Evolutionary conservation across 495 filamentous ascomycete genomes (phyloP).

Genomic region (Xylaria telfairii): DNA sequence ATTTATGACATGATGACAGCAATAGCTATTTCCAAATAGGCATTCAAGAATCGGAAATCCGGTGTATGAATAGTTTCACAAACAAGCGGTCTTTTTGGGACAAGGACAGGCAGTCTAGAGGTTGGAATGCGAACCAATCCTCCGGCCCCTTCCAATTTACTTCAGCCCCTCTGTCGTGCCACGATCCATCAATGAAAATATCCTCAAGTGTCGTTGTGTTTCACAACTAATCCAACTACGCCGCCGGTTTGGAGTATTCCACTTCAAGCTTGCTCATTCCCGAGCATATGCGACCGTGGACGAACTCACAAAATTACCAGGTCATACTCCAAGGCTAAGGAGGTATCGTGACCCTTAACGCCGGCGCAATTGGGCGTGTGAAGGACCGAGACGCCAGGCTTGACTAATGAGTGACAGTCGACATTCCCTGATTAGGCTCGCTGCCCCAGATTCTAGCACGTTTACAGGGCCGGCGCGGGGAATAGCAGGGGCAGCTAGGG

Average conservation of each 20-base stretch:
- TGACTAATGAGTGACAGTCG: conserved; percentile 21
- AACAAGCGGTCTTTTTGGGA: neutral
- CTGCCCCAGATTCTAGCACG: conserved; percentile 19
- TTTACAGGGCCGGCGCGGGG: conserved; percentile 13
- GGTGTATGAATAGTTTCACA: conserved; percentile 8
- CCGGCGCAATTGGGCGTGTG: conserved; percentile 21
- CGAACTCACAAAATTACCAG: neutral
- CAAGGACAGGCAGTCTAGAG: neutral
- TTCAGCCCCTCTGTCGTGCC: conserved; percentile 14
- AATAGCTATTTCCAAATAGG: conserved; percentile 12
- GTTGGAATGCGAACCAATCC: conserved; percentile 15
- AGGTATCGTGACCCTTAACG: conserved; percentile 17
- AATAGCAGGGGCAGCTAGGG: conserved; percentile 6
- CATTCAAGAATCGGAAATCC: neutral
- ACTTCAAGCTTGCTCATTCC: neutral
- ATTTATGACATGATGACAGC: conserved; percentile 17
- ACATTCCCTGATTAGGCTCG: conserved; percentile 6
- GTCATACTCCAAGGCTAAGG: conserved; percentile 10
- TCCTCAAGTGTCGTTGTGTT: neutral
- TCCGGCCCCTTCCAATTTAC: conserved; percentile 18
- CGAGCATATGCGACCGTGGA: neutral
- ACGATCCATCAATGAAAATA: conserved; percentile 6
- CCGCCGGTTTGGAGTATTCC: neutral
- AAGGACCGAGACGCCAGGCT: conserved; percentile 21
- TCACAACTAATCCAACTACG: neutral